phyloP scores from a whole-genome alignment of 2,329 filamentous ascomycete genomes.

The Sporothrix dimorphospora region DNA sequence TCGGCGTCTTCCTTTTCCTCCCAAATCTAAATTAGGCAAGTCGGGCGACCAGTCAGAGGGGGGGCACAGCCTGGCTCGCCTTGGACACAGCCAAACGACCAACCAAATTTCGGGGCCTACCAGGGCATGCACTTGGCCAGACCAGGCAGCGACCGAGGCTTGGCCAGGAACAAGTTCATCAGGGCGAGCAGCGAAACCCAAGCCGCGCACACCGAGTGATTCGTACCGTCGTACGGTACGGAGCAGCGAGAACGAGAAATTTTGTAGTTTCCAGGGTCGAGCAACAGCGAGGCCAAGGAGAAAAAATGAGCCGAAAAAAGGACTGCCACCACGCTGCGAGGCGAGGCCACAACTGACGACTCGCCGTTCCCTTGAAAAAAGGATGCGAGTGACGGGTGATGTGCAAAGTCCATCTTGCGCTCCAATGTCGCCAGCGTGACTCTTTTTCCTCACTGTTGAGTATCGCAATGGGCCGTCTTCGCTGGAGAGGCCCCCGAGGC shows the following conservation, averaged over 20 bases:
- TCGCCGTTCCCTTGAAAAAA: too few relatives aligned
- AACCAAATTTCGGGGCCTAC: neutral
- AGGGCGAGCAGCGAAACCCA: neutral
- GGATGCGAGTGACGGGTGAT: neutral
- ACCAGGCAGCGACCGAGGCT: neutral
- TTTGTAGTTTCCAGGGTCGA: neutral
- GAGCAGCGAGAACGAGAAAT: neutral
- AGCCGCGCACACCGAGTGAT: neutral
- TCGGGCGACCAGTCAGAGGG: neutral
- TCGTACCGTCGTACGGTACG: neutral
- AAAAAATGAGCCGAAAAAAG: neutral
- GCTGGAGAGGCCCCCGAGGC: neutral
- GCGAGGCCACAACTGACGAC: neutral
- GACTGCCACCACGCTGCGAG: neutral
- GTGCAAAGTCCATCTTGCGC: neutral
- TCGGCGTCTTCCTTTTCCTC: neutral
- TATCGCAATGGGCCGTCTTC: too few relatives aligned
- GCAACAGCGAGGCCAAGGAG: neutral
- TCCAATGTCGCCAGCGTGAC: neutral
- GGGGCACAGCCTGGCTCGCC: neutral
- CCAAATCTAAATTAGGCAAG: conserved; percentile 5
- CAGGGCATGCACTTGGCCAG: neutral
- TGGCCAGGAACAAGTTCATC: neutral
- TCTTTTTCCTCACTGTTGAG: neutral
- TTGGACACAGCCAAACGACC: neutral